These are phyloP conservation scores for Scheffersomyces amazonensis DNA, from an alignment of 805 yeast genomes.

Conservation along the genomic window DNA sequence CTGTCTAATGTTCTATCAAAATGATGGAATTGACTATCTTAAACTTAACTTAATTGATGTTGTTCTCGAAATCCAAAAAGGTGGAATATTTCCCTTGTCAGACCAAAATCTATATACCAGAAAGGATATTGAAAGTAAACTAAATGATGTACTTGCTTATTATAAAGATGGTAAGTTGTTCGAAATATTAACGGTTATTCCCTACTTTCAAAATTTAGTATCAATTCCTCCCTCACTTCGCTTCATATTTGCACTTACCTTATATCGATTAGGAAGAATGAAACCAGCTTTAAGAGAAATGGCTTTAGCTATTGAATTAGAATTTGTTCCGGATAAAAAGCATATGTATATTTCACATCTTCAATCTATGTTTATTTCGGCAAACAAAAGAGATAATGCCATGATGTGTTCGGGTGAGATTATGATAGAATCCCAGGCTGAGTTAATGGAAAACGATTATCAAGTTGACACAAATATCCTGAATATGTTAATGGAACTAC, in stretches of 20 bases:
- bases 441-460: not conserved
- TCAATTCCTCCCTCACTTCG: not conserved
- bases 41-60: not conserved
- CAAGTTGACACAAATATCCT: too few relatives aligned
- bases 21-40: not conserved
- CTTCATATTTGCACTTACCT: not conserved
- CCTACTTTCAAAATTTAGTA: not conserved
- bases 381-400: not conserved
- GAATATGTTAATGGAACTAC: too few relatives aligned
- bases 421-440: constrained; percentile 1
- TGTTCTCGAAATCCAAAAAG: not conserved
- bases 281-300: constrained; percentile 3
- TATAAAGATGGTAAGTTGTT: not conserved
- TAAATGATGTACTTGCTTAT: not conserved
- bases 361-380: not conserved
- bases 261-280: constrained; percentile 3
- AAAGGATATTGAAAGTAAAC: not conserved
- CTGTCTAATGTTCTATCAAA: too few relatives aligned
- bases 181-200: not conserved
- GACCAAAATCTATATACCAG: not conserved
- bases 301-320: constrained; percentile 2
- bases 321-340: not conserved
- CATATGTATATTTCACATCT: constrained; percentile 2
- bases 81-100: not conserved
- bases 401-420: constrained; percentile 5